Evolutionary conservation across 2,329 filamentous ascomycete species (phyloP).

Genomic region (Metarhizium sp.): DNA sequence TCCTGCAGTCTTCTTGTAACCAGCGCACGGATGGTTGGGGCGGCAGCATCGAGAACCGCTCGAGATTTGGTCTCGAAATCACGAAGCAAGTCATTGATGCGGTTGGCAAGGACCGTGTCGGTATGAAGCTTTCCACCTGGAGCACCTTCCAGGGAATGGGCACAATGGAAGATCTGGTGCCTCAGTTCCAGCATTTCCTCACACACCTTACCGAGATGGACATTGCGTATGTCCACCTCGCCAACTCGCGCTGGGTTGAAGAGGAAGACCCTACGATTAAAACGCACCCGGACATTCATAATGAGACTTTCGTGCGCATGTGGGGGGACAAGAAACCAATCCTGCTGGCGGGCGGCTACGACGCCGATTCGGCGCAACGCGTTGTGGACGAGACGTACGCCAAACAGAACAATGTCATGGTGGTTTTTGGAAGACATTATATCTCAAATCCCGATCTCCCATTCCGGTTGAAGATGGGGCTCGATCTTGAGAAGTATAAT

Average conservation of each 20-base stretch:
- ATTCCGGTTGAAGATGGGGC: conserved; percentile 16
- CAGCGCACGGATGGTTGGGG: conserved; percentile 45
- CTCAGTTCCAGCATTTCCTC: conserved; percentile 36
- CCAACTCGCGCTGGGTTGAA: conserved; percentile 42
- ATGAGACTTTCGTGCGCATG: background rate
- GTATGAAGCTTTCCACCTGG: background rate
- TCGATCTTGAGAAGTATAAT: conserved; percentile 18
- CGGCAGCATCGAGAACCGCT: conserved; percentile 43
- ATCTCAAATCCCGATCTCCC: conserved; percentile 21
- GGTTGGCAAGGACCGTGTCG: conserved; percentile 36
- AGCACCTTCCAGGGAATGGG: background rate
- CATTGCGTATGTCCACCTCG: conserved; percentile 51
- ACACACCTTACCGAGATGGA: conserved; percentile 38
- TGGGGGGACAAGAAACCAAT: background rate
- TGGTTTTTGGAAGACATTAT: conserved; percentile 21
- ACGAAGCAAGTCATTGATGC: conserved; percentile 29
- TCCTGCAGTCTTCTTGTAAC: conserved; percentile 41
- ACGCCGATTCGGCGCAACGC: conserved; percentile 13
- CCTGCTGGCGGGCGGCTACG: conserved; percentile 1
- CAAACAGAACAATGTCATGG: conserved; percentile 16
- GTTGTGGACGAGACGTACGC: conserved; percentile 29
- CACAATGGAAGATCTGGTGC: background rate
- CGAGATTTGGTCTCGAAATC: conserved; percentile 40
- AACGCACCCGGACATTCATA: background rate
- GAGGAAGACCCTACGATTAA: background rate